Conservation (phyloP, 371 early-diverging fungal species). For the Umbelopsis sp. region DNA sequence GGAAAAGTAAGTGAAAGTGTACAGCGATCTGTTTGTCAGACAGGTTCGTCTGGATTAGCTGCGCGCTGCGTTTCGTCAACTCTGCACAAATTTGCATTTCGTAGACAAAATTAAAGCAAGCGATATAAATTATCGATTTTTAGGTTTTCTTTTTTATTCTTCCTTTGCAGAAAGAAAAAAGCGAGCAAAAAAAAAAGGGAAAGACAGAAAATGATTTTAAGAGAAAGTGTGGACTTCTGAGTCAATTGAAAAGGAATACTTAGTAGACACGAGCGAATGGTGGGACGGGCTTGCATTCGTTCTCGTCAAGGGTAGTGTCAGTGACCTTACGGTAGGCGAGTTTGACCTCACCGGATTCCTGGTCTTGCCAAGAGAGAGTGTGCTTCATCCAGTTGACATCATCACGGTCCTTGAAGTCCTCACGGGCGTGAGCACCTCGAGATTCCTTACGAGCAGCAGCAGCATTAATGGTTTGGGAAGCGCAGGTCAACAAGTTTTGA, state of each 20-base stretch:
- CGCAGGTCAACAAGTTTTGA: slow-evolving; percentile 96
- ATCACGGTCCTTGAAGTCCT: slow-evolving; percentile 89
- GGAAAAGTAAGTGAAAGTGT: background rate
- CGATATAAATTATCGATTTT: too few relatives aligned
- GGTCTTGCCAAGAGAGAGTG: slow-evolving; percentile 93
- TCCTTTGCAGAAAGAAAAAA: background rate
- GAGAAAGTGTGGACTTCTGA: too few relatives aligned
- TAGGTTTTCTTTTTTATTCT: slow-evolving; percentile 2
- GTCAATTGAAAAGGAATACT: slow-evolving; percentile 11
- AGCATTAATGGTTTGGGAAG: slow-evolving; percentile 95
- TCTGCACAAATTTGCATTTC: too few relatives aligned
- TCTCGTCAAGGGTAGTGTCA: slow-evolving; percentile 85
- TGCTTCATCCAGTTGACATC: slow-evolving; percentile 98
- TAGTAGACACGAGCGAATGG: slow-evolving; percentile 95
- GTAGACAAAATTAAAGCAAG: too few relatives aligned
- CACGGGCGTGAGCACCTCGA: slow-evolving; percentile 98
- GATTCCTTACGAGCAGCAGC: slow-evolving; percentile 96
- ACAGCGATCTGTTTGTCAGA: background rate
- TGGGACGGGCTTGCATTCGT: slow-evolving; percentile 92
- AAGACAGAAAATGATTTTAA: background rate
- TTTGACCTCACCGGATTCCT: slow-evolving; percentile 76
- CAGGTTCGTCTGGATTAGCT: background rate
- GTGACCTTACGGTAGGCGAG: slow-evolving; percentile 87
- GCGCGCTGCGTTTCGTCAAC: background rate
- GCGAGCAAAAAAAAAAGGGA: background rate